Base-by-base conservation (phyloP, 2,329 filamentous ascomycete species). In the Grosmannia clavigera region DNA sequence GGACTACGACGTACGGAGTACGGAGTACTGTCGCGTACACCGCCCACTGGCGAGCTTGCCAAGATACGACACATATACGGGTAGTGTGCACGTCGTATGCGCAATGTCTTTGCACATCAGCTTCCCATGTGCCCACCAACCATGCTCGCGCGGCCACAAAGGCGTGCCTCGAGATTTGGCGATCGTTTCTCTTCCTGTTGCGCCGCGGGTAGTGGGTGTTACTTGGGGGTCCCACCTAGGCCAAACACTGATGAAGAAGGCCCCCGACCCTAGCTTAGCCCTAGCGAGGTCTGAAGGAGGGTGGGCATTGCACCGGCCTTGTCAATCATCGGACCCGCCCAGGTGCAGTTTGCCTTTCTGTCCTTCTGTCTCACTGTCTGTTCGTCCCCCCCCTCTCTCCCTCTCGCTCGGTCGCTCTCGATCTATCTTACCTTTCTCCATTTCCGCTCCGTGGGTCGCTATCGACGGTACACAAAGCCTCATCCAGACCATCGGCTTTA, bases 291-390 rank as follows among this genome's bases (percentile, higher is more conserved):
- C 52, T 31, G 27, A 50, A 50, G 48, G 48, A 12, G 48, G 27
- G 22, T n/a, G 22, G 48, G 22, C 48, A 51, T 51, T 51, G 25
- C 48, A 27, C 22, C 48, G 22, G 48, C 51, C 27, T 27, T 38
- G 53, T 55, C 58, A 55, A 50, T 50, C 58, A 33, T 48, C 58
- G 51, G 58, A 59, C 52, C 57, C 57, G 57, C 57, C 48, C 29
- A 27, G 46, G 33, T 19, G 46, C 14, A 35, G 33, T 22, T 14
- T 58, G 43, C 11, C 35, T 14, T 53, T 43, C 33, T 43, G 22
- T 50, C 22, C 19, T 22, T 19, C 25, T 48, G 29, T 50, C 35
- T 31, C 31, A 31, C 31, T 16, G 38, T 40, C 14, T 40, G 38
- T 40, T 40, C 6, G 38, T 40, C 5, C 38, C 38, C 35, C 9